phyloP scores from a whole-genome alignment of 2,329 filamentous ascomycete genomes.

The Fusarium vanettenii region DNA sequence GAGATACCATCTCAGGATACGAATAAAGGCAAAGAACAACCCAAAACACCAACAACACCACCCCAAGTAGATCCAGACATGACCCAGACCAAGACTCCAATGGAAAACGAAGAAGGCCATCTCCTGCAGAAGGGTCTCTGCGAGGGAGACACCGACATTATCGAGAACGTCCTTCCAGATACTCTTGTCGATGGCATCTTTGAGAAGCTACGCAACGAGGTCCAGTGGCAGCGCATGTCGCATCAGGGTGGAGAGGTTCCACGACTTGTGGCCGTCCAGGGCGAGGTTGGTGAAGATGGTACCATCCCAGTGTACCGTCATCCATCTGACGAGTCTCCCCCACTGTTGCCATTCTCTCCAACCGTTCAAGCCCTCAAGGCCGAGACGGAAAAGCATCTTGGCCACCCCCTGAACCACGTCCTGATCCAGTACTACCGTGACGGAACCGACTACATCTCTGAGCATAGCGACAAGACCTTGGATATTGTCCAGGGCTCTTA shows the following conservation, averaged over 20 bases:
- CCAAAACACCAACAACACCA: neutral
- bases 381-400: slow-evolving; percentile 76
- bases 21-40: neutral
- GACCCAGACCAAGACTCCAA: slow-evolving; percentile 10
- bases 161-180: slow-evolving; percentile 74
- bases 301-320: slow-evolving; percentile 93
- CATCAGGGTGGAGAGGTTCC: slow-evolving; percentile 94
- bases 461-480: slow-evolving; percentile 96
- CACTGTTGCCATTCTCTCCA: slow-evolving; percentile 79
- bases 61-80: slow-evolving; percentile 4
- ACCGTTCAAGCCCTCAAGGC: slow-evolving; percentile 76
- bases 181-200: slow-evolving; percentile 72
- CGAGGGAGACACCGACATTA: slow-evolving; percentile 83
- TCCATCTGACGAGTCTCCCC: slow-evolving; percentile 87
- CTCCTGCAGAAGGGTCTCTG: slow-evolving; percentile 69
- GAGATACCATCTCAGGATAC: neutral
- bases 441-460: slow-evolving; percentile 91
- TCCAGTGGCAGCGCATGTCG: slow-evolving; percentile 91
- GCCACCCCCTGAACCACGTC: slow-evolving; percentile 88
- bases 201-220: slow-evolving; percentile 76
- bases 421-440: slow-evolving; percentile 94
- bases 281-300: slow-evolving; percentile 74
- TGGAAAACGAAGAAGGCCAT: slow-evolving; percentile 8
- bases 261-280: slow-evolving; percentile 90
- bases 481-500: slow-evolving; percentile 85